Base-by-base conservation (phyloP, 2,329 filamentous ascomycete species). In the Geoglossum cookeanum region DNA sequence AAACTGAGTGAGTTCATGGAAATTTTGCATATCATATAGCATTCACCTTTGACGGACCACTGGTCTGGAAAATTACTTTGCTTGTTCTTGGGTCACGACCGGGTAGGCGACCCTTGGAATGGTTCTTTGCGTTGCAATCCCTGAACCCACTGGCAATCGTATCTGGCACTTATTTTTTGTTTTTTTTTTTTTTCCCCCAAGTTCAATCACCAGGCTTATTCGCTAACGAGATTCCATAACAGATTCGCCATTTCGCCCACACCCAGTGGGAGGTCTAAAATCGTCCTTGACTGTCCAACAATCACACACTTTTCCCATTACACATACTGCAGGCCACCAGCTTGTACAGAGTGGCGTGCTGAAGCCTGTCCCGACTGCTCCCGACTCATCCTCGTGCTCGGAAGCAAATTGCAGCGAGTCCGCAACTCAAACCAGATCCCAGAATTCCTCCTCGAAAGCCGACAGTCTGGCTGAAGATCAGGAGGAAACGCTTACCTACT, bases 381-480 rank as follows among this genome's bases (percentile, higher is more conserved):
- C n/a, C 11, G 32, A 37, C 33, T 35, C 49, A 7, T 53, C 49
- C 49, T 53, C 49, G 15, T 53, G 32, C 22, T 53, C 49, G 15
- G 49, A 53, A 37, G 49, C 17, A 35, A 53, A 37, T 13, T 53
- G 22, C 22, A 35, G 49, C 33, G 33, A 53, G n/a, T 53, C 49
- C 7, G 49, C 49, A 37, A 35, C 30, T 22, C 49, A 53, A 37
- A 37, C 49, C 30, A 32, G 33, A 35, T 35, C 49, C 15, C 49
- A 37, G 37, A 37, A 37, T 9, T 37, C 49, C 9, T 53, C 49
- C n/a, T 11, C 22, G 5, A 53, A 53, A 53, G 49, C 15, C 49
- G 49, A n/a, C 49, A 53, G 49, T 53, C 49, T 53, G 49, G 49
- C 49, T 53, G 49, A 53, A 53, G 49, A 53, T 53, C 49, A 53